Evolutionary conservation across 2,329 filamentous ascomycete species (phyloP).

Genomic region (Fusarium coffeatum): DNA sequence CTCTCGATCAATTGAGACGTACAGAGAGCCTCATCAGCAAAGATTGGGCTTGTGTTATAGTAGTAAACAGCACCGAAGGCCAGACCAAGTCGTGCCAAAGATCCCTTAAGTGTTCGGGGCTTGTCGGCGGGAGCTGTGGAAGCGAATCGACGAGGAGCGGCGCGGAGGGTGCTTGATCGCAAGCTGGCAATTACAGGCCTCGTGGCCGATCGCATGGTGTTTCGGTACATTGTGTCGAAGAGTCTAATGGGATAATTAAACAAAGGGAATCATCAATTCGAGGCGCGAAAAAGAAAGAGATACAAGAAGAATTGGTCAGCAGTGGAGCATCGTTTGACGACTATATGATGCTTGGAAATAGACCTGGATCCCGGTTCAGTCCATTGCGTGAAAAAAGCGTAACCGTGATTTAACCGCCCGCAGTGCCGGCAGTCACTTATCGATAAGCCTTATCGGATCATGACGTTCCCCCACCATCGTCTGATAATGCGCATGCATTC

Average conservation of each 20-base stretch:
- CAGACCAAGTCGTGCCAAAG: constrained; percentile 77
- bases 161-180: constrained; percentile 54
- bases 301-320: constrained; percentile 41
- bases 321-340: constrained; percentile 31
- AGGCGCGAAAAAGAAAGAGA: constrained; percentile 14
- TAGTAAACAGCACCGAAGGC: constrained; percentile 86
- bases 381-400: constrained; percentile 33
- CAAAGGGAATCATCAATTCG: constrained; percentile 6
- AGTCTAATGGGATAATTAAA: constrained; percentile 3
- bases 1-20: constrained; percentile 51
- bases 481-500: constrained; percentile 20
- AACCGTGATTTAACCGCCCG: constrained; percentile 39
- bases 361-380: constrained; percentile 7
- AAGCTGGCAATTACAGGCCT: constrained; percentile 57
- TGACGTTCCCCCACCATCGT: constrained; percentile 33
- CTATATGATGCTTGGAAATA: constrained; percentile 35
- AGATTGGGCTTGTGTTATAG: constrained; percentile 90
- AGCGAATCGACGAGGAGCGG: constrained; percentile 62
- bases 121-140: constrained; percentile 70
- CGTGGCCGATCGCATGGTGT: constrained; percentile 61
- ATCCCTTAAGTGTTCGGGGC: constrained; percentile 84
- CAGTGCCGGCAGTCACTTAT: not conserved
- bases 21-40: constrained; percentile 86
- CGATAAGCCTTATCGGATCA: constrained; percentile 40
- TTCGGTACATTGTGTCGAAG: constrained; percentile 61